Conservation (phyloP, 2,329 filamentous ascomycete genomes). For the Fusarium sp. region DNA sequence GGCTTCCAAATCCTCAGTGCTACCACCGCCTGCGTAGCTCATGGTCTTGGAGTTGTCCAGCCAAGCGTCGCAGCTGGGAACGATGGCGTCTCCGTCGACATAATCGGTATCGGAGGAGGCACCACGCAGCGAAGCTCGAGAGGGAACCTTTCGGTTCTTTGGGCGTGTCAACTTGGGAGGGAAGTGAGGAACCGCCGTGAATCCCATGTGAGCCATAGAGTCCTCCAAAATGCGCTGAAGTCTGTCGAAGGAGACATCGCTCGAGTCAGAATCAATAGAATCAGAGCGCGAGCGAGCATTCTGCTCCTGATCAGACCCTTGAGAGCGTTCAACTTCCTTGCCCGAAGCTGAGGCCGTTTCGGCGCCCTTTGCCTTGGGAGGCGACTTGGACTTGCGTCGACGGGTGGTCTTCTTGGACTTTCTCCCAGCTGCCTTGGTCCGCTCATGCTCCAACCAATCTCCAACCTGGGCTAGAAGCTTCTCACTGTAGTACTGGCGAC, state of each 20-base stretch:
- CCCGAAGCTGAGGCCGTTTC: constrained; percentile 10
- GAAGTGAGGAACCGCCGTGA: constrained; percentile 56
- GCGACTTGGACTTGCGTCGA: constrained; percentile 53
- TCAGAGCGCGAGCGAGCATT: constrained; percentile 51
- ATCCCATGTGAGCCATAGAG: constrained; percentile 63
- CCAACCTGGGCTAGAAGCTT: constrained; percentile 75
- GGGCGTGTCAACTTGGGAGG: constrained; percentile 54
- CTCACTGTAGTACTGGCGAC: constrained; percentile 56
- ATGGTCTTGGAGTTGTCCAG: constrained; percentile 92
- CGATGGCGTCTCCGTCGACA: constrained; percentile 78
- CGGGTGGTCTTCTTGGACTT: constrained; percentile 50
- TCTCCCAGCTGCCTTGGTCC: constrained; percentile 64
- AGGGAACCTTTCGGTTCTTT: constrained; percentile 48
- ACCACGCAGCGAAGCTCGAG: constrained; percentile 52
- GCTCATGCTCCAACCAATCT: constrained; percentile 85
- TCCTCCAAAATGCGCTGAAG: constrained; percentile 81
- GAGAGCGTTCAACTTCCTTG: constrained; percentile 18
- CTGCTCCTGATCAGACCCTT: constrained; percentile 36
- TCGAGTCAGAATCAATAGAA: constrained; percentile 71
- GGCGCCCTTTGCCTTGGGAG: constrained; percentile 41
- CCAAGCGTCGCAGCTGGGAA: constrained; percentile 82
- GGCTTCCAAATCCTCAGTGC: constrained; percentile 51
- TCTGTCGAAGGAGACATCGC: constrained; percentile 76
- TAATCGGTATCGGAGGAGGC: constrained; percentile 86
- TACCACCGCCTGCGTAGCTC: constrained; percentile 67